Evolutionary conservation across 495 filamentous ascomycete species (phyloP).

Genomic region (Elasticomyces elasticus): DNA sequence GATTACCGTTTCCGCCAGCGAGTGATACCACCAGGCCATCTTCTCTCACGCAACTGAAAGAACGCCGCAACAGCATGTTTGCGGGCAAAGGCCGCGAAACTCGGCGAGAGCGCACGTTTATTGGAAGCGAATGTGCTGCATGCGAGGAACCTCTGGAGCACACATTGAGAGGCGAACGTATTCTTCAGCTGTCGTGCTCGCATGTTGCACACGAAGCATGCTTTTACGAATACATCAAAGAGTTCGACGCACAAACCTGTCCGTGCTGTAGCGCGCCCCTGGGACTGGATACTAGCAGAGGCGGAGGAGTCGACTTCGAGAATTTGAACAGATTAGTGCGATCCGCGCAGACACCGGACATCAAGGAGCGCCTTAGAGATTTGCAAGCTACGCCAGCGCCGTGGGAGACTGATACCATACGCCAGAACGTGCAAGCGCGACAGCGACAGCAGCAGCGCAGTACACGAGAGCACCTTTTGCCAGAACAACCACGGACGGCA

Average conservation of each 20-base stretch:
- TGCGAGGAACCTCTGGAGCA: slow-evolving; percentile 97
- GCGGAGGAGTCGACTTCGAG: slow-evolving; percentile 57
- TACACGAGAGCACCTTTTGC: slow-evolving; percentile 18
- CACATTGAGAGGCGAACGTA: slow-evolving; percentile 85
- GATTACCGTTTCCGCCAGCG: neutral
- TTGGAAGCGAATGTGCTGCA: slow-evolving; percentile 87
- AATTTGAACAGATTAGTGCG: slow-evolving; percentile 94
- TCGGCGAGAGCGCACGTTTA: slow-evolving; percentile 86
- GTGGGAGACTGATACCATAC: slow-evolving; percentile 46
- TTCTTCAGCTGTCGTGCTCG: slow-evolving; percentile 89
- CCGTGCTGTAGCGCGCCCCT: slow-evolving; percentile 90
- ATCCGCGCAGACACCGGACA: slow-evolving; percentile 62
- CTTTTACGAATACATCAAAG: slow-evolving; percentile 97
- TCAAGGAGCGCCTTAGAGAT: slow-evolving; percentile 34
- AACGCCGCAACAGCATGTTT: slow-evolving; percentile 23
- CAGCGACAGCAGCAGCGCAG: slow-evolving; percentile 19
- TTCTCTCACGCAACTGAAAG: slow-evolving; percentile 19
- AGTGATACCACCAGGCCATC: slow-evolving; percentile 5
- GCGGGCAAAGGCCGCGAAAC: slow-evolving; percentile 32
- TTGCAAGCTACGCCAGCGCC: slow-evolving; percentile 46
- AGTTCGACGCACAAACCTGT: slow-evolving; percentile 90
- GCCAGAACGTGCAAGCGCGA: slow-evolving; percentile 26
- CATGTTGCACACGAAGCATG: slow-evolving; percentile 98
- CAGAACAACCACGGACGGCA: slow-evolving; percentile 33
- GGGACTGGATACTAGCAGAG: slow-evolving; percentile 86